These are phyloP conservation scores for Mucor ambiguus DNA, from an alignment of 371 early-diverging fungal genomes.

Conservation along the genomic window DNA sequence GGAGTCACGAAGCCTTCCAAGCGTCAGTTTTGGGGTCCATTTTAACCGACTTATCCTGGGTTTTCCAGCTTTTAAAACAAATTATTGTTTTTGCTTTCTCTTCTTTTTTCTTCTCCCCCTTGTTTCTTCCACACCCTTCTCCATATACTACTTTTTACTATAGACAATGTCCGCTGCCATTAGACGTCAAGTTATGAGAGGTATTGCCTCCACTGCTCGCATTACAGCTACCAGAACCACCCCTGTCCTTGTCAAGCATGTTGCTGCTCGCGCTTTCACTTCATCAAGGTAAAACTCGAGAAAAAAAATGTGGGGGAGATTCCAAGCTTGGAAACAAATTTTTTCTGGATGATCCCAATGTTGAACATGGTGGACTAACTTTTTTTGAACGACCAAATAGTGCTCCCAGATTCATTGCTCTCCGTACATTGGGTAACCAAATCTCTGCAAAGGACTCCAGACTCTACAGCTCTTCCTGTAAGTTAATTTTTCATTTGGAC, in stretches of 20 bases:
- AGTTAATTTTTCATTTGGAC: slow-evolving; percentile 16
- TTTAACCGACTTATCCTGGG: slow-evolving; percentile 37
- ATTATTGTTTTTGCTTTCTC: slow-evolving; percentile 7
- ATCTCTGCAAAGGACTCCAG: slow-evolving; percentile 37
- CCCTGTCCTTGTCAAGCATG: slow-evolving; percentile 41
- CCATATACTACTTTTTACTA: slow-evolving; percentile 1
- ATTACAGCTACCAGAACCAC: slow-evolving; percentile 36
- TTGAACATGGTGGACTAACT: not conserved
- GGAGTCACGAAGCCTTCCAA: slow-evolving; percentile 15
- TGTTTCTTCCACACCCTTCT: slow-evolving; percentile 4
- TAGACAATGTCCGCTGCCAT: slow-evolving; percentile 38
- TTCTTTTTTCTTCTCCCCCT: slow-evolving; percentile 13
- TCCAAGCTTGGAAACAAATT: not conserved
- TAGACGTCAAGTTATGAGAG: slow-evolving; percentile 53
- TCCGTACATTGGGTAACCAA: slow-evolving; percentile 46
- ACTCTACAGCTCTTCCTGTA: slow-evolving; percentile 68
- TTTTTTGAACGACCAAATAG: slow-evolving; percentile 19
- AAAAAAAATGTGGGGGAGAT: not conserved
- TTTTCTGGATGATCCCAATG: not conserved
- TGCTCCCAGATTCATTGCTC: slow-evolving; percentile 48
- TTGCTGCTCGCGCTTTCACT: slow-evolving; percentile 40
- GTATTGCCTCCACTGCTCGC: slow-evolving; percentile 44
- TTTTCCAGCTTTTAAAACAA: slow-evolving; percentile 26
- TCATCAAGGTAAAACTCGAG: slow-evolving; percentile 33
- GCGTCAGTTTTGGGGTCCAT: slow-evolving; percentile 12